A percentile compares a stretch with the other conserved stretches of the same genome.
Conservation (phyloP, 345 rosid genomes). For the Melastoma malabathricum region DNA sequence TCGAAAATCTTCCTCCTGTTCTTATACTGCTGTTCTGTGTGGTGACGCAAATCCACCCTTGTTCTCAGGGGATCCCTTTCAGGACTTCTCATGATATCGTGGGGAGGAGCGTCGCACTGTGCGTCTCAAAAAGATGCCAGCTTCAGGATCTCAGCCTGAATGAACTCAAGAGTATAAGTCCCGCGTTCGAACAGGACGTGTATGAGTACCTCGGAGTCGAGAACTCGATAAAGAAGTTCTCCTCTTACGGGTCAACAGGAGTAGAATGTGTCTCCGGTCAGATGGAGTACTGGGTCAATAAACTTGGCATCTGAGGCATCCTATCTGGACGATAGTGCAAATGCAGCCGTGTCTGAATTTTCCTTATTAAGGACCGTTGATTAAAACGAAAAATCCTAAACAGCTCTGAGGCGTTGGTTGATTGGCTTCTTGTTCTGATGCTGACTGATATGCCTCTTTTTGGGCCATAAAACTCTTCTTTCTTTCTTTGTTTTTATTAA, state of each 20-base stretch:
- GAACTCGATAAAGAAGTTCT: constrained; percentile 62
- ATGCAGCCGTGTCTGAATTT: too few species aligned
- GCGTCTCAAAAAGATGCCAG: constrained; percentile 55
- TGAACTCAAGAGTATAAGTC: constrained; percentile 47
- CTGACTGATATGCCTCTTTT: too few species aligned
- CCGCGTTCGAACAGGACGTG: constrained; percentile 61
- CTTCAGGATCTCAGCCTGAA: constrained; percentile 65
- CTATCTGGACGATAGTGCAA: neutral
- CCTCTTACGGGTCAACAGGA: constrained; percentile 72
- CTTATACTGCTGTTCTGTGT: neutral
- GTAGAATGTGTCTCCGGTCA: constrained; percentile 48
- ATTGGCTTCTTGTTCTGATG: too few species aligned
- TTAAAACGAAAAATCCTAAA: too few species aligned
- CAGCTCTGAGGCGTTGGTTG: too few species aligned
- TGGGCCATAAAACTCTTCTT: too few species aligned
- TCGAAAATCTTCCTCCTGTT: neutral
- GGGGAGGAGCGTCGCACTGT: constrained; percentile 74
- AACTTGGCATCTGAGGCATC: constrained; percentile 28
- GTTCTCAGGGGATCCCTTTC: constrained; percentile 70
- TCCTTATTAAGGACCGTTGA: too few species aligned
- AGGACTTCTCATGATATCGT: constrained; percentile 91
- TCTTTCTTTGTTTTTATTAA: too few species aligned
- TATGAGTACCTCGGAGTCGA: constrained; percentile 65
- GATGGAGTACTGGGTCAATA: constrained; percentile 47
- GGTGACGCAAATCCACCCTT: neutral